Conservation (phyloP, 306 rosid species). For the Lathyrus sativus region DNA sequence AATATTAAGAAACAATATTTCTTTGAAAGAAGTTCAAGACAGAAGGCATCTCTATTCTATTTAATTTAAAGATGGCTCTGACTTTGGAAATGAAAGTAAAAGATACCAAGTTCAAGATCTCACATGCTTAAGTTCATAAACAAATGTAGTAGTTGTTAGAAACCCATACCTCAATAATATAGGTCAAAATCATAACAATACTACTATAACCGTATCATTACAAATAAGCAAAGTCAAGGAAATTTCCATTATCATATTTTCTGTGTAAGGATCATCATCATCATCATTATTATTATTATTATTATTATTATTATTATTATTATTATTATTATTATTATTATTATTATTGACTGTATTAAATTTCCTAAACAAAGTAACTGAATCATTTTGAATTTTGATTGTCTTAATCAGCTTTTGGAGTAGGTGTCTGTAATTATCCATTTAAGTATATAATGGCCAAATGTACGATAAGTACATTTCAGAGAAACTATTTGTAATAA, state of each 20-base stretch:
- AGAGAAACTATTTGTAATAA: slow-evolving; percentile 11
- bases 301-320: not conserved
- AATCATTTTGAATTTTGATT: not conserved
- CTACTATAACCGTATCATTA: not conserved
- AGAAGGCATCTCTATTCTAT: not conserved
- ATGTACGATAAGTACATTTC: slow-evolving; percentile 47
- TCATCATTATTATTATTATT: not conserved
- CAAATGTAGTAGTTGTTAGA: not conserved
- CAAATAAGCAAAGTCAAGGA: not conserved
- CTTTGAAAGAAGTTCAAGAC: not conserved
- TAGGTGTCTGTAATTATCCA: slow-evolving; percentile 28
- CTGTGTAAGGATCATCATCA: not conserved
- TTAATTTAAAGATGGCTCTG: not conserved
- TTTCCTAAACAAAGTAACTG: slow-evolving; percentile 20
- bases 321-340: too few species aligned
- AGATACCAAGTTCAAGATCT: not conserved
- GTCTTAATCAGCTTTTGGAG: slow-evolving; percentile 35
- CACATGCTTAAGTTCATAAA: not conserved
- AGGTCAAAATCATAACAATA: not conserved
- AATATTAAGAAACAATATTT: too few species aligned
- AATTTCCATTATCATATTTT: too few species aligned
- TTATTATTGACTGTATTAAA: not conserved
- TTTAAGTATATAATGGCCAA: slow-evolving; percentile 26
- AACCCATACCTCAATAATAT: not conserved
- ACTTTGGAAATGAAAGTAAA: not conserved